These are phyloP conservation scores for Luzula sylvatica DNA, from an alignment of 176 grass and related monocot genomes.

Conservation along the genomic window DNA sequence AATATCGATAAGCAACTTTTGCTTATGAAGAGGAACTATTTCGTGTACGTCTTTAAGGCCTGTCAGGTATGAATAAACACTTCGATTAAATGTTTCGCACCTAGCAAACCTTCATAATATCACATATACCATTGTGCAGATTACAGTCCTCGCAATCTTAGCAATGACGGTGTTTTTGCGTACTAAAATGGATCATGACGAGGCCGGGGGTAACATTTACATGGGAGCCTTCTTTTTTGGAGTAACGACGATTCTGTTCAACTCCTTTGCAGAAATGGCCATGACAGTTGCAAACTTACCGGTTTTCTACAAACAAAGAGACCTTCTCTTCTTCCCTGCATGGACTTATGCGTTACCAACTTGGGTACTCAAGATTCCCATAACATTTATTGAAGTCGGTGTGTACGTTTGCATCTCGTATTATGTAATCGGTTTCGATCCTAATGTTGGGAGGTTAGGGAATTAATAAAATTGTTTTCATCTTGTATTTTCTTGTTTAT, in stretches of 20 bases:
- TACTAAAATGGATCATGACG: constrained; percentile 50
- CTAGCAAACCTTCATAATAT: no score
- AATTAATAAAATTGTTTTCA: background rate
- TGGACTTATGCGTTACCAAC: constrained; percentile 82
- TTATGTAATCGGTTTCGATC: constrained; percentile 91
- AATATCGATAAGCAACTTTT: constrained; percentile 65
- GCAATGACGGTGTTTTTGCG: constrained; percentile 81
- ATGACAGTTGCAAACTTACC: constrained; percentile 61
- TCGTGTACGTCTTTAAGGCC: constrained; percentile 76
- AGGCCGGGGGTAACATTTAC: constrained; percentile 34
- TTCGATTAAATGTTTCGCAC: no score
- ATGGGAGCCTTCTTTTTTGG: constrained; percentile 54
- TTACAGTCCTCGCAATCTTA: constrained; percentile 43
- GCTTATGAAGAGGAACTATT: constrained; percentile 96
- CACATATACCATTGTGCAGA: background rate
- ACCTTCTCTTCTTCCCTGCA: constrained; percentile 81
- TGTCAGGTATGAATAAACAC: constrained; percentile 57
- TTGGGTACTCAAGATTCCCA: constrained; percentile 81
- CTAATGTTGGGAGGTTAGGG: constrained; percentile 67
- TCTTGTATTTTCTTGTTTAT: background rate
- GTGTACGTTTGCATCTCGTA: constrained; percentile 78
- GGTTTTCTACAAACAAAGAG: constrained; percentile 91
- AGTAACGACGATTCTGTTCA: constrained; percentile 72
- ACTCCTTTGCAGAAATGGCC: constrained; percentile 50
- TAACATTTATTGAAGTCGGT: constrained; percentile 53